These are phyloP conservation scores for Aspergillus sp. DNA, from an alignment of 2,329 filamentous ascomycete genomes.

Conservation along the genomic window DNA sequence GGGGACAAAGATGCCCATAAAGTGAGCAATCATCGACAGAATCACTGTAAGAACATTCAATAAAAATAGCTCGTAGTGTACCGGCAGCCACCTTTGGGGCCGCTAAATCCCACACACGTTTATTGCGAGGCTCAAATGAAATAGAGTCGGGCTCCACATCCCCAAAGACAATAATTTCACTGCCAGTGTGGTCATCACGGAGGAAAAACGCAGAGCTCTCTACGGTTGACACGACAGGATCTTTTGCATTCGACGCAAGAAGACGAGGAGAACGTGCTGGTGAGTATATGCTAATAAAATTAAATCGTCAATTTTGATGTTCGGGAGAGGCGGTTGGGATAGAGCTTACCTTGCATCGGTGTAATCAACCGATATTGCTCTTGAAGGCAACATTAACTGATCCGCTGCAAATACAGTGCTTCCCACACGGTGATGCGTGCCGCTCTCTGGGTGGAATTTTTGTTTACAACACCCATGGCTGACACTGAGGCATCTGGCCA, in stretches of 20 bases:
- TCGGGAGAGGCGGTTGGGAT: too few relatives aligned
- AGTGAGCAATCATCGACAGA: slow-evolving; percentile 70
- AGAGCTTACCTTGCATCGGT: slow-evolving; percentile 26
- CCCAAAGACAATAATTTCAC: slow-evolving; percentile 87
- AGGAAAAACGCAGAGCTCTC: slow-evolving; percentile 95
- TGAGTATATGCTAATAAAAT: slow-evolving; percentile 21
- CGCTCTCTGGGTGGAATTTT: slow-evolving; percentile 46
- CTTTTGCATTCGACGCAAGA: slow-evolving; percentile 11
- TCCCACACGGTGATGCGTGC: slow-evolving; percentile 56
- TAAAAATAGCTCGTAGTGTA: slow-evolving; percentile 74
- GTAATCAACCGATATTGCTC: slow-evolving; percentile 28
- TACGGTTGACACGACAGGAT: slow-evolving; percentile 23
- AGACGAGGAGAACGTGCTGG: slow-evolving; percentile 24
- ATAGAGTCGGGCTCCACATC: slow-evolving; percentile 91
- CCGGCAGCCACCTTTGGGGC: slow-evolving; percentile 76
- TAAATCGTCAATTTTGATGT: too few relatives aligned
- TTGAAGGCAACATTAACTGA: slow-evolving; percentile 43
- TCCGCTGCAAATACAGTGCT: slow-evolving; percentile 40
- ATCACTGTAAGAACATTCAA: slow-evolving; percentile 93
- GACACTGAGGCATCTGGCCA: slow-evolving; percentile 80
- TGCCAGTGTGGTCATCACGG: slow-evolving; percentile 63
- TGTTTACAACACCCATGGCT: slow-evolving; percentile 89
- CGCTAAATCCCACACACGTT: slow-evolving; percentile 80
- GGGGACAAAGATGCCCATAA: slow-evolving; percentile 84
- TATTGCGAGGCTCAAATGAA: slow-evolving; percentile 74